phyloP scores from a whole-genome alignment of 176 grass and related monocot genomes.

The Oryza meridionalis region DNA sequence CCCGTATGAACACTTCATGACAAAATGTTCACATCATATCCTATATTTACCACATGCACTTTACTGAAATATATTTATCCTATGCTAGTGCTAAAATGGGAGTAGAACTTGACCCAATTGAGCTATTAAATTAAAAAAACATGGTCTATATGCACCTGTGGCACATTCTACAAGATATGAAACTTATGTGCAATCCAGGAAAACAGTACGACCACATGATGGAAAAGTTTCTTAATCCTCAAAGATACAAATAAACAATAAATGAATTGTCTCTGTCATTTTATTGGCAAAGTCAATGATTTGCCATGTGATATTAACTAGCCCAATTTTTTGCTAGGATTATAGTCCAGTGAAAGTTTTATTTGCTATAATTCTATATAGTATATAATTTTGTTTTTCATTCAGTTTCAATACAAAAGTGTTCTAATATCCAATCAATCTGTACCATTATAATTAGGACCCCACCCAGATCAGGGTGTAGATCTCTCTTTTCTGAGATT shows the following conservation, averaged over 20 bases:
- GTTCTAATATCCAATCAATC: neutral
- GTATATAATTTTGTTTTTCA: neutral
- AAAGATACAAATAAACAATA: neutral
- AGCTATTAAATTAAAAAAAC: neutral
- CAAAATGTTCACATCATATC: slow-evolving; percentile 18
- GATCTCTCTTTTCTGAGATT: too few species aligned
- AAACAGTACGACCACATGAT: neutral
- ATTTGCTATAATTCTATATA: neutral
- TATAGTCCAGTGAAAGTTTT: neutral
- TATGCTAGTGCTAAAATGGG: slow-evolving; percentile 7
- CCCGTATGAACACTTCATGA: slow-evolving; percentile 5
- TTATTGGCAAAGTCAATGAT: slow-evolving; percentile 23
- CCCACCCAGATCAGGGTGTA: too few species aligned
- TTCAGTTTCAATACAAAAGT: neutral
- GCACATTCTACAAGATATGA: slow-evolving; percentile 14
- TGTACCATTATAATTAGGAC: neutral
- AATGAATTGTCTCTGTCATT: neutral
- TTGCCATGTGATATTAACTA: neutral
- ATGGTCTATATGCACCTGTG: slow-evolving; percentile 14
- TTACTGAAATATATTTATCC: slow-evolving; percentile 21
- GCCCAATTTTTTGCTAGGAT: neutral
- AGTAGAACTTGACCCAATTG: neutral
- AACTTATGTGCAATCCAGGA: neutral
- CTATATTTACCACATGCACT: slow-evolving; percentile 3
- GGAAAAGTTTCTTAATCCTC: slow-evolving; percentile 20